Percentiles rank a stretch among this genome's conserved stretches.
Evolutionary conservation across 345 rosid genomes (phyloP).

Genomic region (Luvunga scandens): DNA sequence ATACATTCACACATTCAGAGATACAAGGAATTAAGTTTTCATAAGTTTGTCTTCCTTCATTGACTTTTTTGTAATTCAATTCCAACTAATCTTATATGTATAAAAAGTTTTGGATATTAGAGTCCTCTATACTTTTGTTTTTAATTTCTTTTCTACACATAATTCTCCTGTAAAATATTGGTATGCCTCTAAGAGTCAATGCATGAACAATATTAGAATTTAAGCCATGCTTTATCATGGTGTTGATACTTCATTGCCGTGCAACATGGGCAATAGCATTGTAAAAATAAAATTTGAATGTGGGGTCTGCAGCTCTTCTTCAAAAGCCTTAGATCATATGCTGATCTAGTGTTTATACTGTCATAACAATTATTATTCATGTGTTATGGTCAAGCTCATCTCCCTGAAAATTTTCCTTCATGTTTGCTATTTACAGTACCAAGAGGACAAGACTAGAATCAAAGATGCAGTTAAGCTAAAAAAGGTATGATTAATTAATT

Average conservation of each 20-base stretch:
- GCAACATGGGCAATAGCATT: not conserved
- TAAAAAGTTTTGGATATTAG: not conserved
- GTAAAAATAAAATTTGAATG: constrained; percentile 1
- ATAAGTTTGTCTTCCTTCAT: not conserved
- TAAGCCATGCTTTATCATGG: not conserved
- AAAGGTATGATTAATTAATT: constrained; percentile 45
- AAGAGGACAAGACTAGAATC: constrained; percentile 69
- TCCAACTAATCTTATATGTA: not conserved
- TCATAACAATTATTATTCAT: not conserved
- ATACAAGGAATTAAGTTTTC: not conserved
- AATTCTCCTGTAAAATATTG: not conserved
- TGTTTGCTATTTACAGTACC: constrained; percentile 52
- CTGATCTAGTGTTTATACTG: constrained; percentile 1
- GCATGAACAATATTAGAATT: not conserved
- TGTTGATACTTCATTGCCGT: not conserved
- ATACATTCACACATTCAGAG: not conserved
- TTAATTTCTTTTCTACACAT: not conserved
- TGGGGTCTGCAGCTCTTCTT: not conserved
- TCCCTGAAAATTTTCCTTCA: constrained; percentile 1
- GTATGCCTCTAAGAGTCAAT: not conserved
- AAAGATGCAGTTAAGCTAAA: constrained; percentile 78
- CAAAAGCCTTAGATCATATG: not conserved
- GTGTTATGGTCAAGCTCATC: not conserved
- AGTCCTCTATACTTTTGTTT: not conserved
- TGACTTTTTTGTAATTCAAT: not conserved